These are phyloP conservation scores for Phytopythium litorale DNA, from an alignment of 352 stramenopile genomes.

Conservation along the genomic window DNA sequence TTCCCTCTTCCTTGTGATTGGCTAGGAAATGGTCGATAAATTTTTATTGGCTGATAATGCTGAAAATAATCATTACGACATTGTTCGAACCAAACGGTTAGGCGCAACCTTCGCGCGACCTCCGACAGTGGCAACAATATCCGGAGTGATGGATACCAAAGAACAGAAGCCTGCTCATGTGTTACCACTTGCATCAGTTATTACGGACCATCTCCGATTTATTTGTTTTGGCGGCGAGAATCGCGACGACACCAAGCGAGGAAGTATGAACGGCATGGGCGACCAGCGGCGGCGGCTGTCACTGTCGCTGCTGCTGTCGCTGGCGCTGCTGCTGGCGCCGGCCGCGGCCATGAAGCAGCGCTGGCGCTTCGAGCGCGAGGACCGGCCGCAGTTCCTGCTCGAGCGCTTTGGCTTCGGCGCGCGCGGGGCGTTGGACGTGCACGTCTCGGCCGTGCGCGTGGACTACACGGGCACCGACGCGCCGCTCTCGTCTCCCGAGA, in stretches of 20 bases:
- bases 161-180: no score
- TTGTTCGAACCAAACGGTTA: no score
- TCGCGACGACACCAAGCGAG: background rate
- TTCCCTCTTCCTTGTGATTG: no score
- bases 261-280: background rate
- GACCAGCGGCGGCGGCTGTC: background rate
- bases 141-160: no score
- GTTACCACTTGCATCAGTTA: no score
- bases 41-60: no score
- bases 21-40: no score
- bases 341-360: constrained; percentile 66
- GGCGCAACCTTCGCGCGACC: no score
- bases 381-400: constrained; percentile 79
- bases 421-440: constrained; percentile 63
- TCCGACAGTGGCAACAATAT: no score
- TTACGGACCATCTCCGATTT: no score
- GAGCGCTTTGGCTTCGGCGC: constrained; percentile 88
- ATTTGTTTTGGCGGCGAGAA: no score
- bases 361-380: constrained; percentile 66
- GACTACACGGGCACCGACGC: background rate
- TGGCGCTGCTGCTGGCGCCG: constrained; percentile 8
- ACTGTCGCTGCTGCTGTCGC: background rate
- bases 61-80: no score
- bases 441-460: constrained; percentile 50
- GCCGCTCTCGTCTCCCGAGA: background rate